Evolutionary conservation across 1,139 yeast genomes (phyloP), one percentile per base, ranked within the genome.

Genomic region (Chernovozyma sophiae-reginae): DNA sequence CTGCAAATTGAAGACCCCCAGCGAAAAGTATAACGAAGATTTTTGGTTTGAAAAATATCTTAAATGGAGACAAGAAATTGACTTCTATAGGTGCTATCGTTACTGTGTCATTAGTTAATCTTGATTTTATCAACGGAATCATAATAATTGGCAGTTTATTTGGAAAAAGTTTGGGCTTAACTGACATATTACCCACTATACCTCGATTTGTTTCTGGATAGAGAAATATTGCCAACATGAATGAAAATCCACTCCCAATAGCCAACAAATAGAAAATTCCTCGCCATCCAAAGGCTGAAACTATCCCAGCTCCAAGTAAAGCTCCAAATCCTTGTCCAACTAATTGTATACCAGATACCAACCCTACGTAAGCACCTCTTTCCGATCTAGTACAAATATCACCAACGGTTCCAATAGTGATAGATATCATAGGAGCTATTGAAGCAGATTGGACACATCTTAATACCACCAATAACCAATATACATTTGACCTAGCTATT

Each of bases 241-340:
- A 47, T 0, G 66, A 57, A 3, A 43, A 49, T 5, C 69, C 72
- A 25, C 65, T 58, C 4, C 70, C 69, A 28, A 65, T 61, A 3
- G 71, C 65, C 25, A 62, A 45, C 42, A 65, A 67, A 3, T 56
- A 42, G 42, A 66, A 68, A 4, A 67, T 62, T 4, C 68, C 56
- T 48, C 71, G 52, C 72, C 72, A 67, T 15, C 52, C 45, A 43
- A 56, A 67, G 19, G 49, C 47, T 34, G 52, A 42, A 2, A 65
- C 52, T n/a, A 68, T 45, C 1, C 58, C 65, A 2, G 72, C 65
- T 2, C 73, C 72, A 3, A 66, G 41, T n/a, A 68, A 43, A 1
- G 68, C 66, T 3, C 72, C 73, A 42, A 66, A 53, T 1, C 68
- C 71, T 40, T 64, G 65, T 0, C 73, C 74, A 5, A 62, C 51